Evolutionary conservation across 768 basidiomycete species (phyloP).

Genomic region (Obba rivulosa): DNA sequence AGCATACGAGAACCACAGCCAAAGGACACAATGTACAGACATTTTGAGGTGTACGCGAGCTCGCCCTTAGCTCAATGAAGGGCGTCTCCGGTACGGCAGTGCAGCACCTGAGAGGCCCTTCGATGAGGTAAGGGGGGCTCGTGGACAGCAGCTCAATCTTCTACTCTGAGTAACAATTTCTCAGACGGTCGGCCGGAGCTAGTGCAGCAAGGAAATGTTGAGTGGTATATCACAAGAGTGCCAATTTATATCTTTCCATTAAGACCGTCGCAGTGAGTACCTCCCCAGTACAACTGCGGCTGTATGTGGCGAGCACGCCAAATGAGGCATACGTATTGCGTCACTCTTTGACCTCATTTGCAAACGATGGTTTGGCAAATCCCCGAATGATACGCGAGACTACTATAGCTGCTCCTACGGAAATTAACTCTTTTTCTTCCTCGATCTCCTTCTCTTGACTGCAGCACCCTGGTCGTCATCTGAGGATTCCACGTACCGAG

Average conservation of each 20-base stretch:
- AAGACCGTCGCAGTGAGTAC: neutral
- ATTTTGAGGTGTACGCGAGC: neutral
- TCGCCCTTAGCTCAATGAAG: constrained; percentile 3
- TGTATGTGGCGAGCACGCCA: too few relatives aligned
- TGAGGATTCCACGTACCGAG: neutral
- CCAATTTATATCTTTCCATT: neutral
- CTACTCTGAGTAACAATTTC: neutral
- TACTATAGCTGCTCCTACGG: too few relatives aligned
- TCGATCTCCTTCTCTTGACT: constrained; percentile 2
- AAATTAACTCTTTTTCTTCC: constrained; percentile 3
- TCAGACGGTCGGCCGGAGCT: neutral
- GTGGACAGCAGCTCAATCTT: neutral
- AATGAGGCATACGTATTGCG: too few relatives aligned
- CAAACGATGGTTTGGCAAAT: too few relatives aligned
- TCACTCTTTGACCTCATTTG: too few relatives aligned
- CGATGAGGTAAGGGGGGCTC: neutral
- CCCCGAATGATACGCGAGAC: too few relatives aligned
- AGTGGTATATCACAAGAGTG: too few relatives aligned
- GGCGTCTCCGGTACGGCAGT: neutral
- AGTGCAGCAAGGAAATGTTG: too few relatives aligned
- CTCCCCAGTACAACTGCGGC: neutral
- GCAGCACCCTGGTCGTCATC: neutral
- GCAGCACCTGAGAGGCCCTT: neutral
- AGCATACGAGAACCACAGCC: neutral
- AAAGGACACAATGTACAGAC: neutral